A percentile compares a stretch with the other conserved stretches of the same genome.
These are phyloP conservation scores for Fraxinus xanthoxyloides DNA, from an alignment of 305 asterid genomes.

Conservation along the genomic window DNA sequence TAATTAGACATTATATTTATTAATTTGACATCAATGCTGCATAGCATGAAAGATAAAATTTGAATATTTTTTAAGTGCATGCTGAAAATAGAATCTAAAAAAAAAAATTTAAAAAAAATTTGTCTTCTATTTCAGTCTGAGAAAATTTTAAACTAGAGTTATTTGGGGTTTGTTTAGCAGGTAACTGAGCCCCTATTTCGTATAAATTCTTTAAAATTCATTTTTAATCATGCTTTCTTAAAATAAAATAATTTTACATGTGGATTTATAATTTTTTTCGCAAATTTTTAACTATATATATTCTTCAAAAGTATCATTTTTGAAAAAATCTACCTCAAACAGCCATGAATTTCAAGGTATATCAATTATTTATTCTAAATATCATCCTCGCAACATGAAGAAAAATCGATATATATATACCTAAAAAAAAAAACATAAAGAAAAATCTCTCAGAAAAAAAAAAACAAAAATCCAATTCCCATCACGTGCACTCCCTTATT, in stretches of 20 bases:
- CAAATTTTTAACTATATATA: too few relatives aligned
- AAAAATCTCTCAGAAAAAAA: not conserved
- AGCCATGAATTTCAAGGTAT: not conserved
- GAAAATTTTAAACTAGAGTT: not conserved
- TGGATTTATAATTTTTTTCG: too few relatives aligned
- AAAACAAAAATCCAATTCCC: not conserved
- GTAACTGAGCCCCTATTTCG: not conserved
- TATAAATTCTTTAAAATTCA: not conserved
- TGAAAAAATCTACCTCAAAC: not conserved
- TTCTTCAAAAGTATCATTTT: not conserved
- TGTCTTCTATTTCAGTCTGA: not conserved
- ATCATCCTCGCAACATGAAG: not conserved
- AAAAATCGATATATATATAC: too few relatives aligned
- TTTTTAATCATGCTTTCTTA: too few relatives aligned
- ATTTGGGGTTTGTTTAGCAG: not conserved
- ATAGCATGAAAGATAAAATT: not conserved
- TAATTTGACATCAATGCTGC: not conserved
- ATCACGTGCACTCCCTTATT: not conserved
- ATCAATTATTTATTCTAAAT: not conserved
- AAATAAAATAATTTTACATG: too few relatives aligned
- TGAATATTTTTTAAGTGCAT: too few relatives aligned
- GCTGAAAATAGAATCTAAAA: not conserved
- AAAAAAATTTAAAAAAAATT: too few relatives aligned
- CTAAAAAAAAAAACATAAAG: too few relatives aligned
- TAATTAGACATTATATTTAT: too few relatives aligned